A percentile compares a stretch with the other conserved stretches of the same genome.
Conservation (phyloP, 306 rosid species). For the Castanea crenata region DNA sequence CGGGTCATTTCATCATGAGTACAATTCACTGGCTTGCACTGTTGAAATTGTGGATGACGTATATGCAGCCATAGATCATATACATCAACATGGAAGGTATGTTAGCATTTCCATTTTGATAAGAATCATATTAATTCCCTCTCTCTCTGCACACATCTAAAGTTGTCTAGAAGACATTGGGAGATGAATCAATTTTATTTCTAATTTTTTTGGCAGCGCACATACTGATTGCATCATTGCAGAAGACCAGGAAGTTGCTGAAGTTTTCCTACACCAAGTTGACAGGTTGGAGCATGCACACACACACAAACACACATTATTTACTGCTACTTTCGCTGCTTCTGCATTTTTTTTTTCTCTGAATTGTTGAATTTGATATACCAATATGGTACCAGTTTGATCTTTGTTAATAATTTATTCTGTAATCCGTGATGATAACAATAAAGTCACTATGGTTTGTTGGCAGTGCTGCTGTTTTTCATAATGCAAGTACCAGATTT, state of each 20-base stretch:
- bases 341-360: background rate
- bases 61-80: slow-evolving; percentile 73
- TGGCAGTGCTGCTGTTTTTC: slow-evolving; percentile 96
- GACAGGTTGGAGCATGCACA: slow-evolving; percentile 61
- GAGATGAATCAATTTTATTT: slow-evolving; percentile 6
- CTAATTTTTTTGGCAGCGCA: slow-evolving; percentile 57
- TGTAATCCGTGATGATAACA: too few relatives aligned
- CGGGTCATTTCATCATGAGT: slow-evolving; percentile 74
- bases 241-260: slow-evolving; percentile 72
- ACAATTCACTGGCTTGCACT: slow-evolving; percentile 87
- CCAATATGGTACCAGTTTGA: background rate
- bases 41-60: slow-evolving; percentile 86
- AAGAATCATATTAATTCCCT: slow-evolving; percentile 18
- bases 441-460: background rate
- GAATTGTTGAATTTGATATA: background rate
- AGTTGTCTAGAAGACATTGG: background rate
- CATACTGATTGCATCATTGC: slow-evolving; percentile 89
- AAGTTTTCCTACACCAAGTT: slow-evolving; percentile 69
- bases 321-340: background rate
- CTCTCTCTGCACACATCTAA: slow-evolving; percentile 3
- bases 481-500: slow-evolving; percentile 96
- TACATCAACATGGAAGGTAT: slow-evolving; percentile 89
- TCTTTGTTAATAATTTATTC: background rate
- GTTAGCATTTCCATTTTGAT: slow-evolving; percentile 30
- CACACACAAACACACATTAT: too few relatives aligned